These are phyloP conservation scores for Auricularia auricula-judae DNA, from an alignment of 768 basidiomycete genomes.

Conservation along the genomic window DNA sequence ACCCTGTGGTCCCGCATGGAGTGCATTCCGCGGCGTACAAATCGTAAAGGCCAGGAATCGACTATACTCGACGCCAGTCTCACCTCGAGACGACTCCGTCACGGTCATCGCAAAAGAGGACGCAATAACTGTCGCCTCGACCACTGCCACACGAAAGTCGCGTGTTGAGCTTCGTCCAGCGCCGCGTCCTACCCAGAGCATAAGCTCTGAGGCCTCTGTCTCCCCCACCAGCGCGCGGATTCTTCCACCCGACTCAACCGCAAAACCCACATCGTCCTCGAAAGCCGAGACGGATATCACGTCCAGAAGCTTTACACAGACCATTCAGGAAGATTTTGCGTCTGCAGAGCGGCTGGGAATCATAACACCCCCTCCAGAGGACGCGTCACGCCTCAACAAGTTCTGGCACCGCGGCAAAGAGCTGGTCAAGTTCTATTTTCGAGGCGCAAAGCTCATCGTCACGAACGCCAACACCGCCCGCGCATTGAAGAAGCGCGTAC, in stretches of 20 bases:
- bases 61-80: not conserved
- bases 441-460: slow-evolving; percentile 63
- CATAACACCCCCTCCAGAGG: slow-evolving; percentile 50
- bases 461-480: slow-evolving; percentile 44
- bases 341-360: slow-evolving; percentile 62
- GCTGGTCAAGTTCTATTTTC: slow-evolving; percentile 58
- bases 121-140: slow-evolving; percentile 2
- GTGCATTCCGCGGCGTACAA: not conserved
- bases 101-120: not conserved
- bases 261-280: not conserved
- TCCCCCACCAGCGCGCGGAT: not conserved
- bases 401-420: slow-evolving; percentile 39
- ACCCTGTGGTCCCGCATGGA: no score
- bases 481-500: slow-evolving; percentile 44
- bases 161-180: slow-evolving; percentile 55
- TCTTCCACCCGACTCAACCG: not conserved
- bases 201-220: not conserved
- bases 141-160: slow-evolving; percentile 16
- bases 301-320: slow-evolving; percentile 27
- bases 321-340: slow-evolving; percentile 48
- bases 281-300: not conserved
- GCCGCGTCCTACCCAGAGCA: slow-evolving; percentile 26
- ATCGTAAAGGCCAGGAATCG: not conserved
- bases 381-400: slow-evolving; percentile 29
- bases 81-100: not conserved